phyloP scores from a whole-genome alignment of 2,329 filamentous ascomycete species.

The Talaromyces amestolkiae region DNA sequence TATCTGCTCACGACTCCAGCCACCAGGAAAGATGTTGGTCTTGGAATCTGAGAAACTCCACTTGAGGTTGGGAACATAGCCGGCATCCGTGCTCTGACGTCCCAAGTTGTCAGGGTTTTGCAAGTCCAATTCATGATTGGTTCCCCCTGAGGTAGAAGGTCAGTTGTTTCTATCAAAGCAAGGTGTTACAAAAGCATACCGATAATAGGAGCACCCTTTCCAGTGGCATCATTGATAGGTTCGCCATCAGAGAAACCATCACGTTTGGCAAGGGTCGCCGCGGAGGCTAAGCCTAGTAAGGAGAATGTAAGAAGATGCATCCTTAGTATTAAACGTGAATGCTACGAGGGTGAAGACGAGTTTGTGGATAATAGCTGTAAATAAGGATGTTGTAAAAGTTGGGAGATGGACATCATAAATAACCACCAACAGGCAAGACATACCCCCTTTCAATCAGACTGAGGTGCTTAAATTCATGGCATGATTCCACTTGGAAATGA shows the following conservation, averaged over 20 bases:
- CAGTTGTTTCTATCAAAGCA: not conserved
- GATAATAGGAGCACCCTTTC: conserved; percentile 58
- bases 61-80: conserved; percentile 65
- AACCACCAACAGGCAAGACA: not conserved
- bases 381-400: not conserved
- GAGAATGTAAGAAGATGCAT: conserved; percentile 15
- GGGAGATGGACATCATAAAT: not conserved
- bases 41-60: conserved; percentile 69
- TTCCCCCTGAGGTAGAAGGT: conserved; percentile 53
- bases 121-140: conserved; percentile 60
- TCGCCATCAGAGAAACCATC: conserved; percentile 52
- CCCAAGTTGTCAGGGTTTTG: conserved; percentile 65
- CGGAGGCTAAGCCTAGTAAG: conserved; percentile 23
- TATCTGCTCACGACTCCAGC: conserved; percentile 66
- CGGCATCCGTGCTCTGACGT: conserved; percentile 60
- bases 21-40: conserved; percentile 60
- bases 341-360: not conserved
- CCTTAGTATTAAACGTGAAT: not conserved
- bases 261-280: conserved; percentile 23
- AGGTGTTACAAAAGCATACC: conserved; percentile 43
- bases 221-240: conserved; percentile 53
- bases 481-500: conserved; percentile 1
- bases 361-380: not conserved
- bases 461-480: not conserved
- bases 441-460: not conserved